These are phyloP conservation scores for Coemansia sp. DNA, from an alignment of 192 early-diverging fungal species.

Conservation along the genomic window DNA sequence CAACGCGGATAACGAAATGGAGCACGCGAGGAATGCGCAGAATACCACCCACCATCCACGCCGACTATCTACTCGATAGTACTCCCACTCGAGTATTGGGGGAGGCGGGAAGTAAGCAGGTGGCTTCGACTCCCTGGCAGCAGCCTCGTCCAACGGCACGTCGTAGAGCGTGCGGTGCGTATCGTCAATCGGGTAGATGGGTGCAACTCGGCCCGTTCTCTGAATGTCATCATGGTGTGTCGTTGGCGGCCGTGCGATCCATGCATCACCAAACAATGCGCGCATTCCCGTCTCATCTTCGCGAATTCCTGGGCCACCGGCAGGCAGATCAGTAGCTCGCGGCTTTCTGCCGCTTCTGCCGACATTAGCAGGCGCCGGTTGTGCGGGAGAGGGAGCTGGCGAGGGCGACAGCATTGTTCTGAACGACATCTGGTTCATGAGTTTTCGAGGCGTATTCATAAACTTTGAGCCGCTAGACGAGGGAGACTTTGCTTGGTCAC, in stretches of 20 bases:
- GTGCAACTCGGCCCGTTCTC: neutral
- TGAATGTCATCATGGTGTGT: neutral
- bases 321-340: neutral
- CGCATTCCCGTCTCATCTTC: constrained; percentile 9
- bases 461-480: neutral
- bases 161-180: constrained; percentile 14
- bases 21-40: constrained; percentile 30
- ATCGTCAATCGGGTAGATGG: neutral
- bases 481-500: neutral
- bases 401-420: constrained; percentile 14
- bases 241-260: constrained; percentile 22
- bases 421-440: constrained; percentile 33
- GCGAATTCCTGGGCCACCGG: neutral
- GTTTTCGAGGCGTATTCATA: constrained; percentile 17
- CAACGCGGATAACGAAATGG: constrained; percentile 29
- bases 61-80: constrained; percentile 15
- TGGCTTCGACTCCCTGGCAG: neutral
- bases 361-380: neutral
- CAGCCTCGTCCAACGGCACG: constrained; percentile 7
- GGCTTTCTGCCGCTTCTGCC: neutral
- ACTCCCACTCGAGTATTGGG: constrained; percentile 26
- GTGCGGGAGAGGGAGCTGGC: neutral
- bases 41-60: constrained; percentile 21
- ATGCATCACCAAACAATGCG: constrained; percentile 29
- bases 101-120: neutral